phyloP scores from a whole-genome alignment of 306 rosid genomes.

The Trifolium subterraneum region DNA sequence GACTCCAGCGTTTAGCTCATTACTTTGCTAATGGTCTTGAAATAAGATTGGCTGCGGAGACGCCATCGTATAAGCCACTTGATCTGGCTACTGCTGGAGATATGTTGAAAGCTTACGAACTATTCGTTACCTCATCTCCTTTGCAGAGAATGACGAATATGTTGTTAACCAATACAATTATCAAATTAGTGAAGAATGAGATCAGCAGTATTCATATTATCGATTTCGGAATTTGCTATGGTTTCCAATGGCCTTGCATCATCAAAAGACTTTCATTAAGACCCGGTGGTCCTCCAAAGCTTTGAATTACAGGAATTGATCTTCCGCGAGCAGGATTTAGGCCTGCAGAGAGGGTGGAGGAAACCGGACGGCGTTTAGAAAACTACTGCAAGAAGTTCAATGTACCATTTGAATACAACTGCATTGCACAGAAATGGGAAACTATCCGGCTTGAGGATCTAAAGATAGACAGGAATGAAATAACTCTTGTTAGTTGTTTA shows the following conservation, averaged over 20 bases:
- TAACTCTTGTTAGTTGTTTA: constrained; percentile 64
- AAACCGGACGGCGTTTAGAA: constrained; percentile 61
- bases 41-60: constrained; percentile 56
- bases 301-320: constrained; percentile 72
- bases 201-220: constrained; percentile 60
- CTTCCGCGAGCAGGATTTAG: constrained; percentile 76
- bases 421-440: constrained; percentile 75
- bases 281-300: constrained; percentile 59
- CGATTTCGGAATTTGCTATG: constrained; percentile 80
- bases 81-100: constrained; percentile 55
- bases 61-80: constrained; percentile 42
- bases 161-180: constrained; percentile 49
- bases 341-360: constrained; percentile 70
- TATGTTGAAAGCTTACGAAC: constrained; percentile 64
- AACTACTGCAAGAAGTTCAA: constrained; percentile 64
- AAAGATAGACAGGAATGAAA: constrained; percentile 54
- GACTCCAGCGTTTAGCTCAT: constrained; percentile 53
- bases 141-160: constrained; percentile 63
- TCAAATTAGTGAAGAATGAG: constrained; percentile 47
- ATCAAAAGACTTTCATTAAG: constrained; percentile 57
- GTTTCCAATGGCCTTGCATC: constrained; percentile 86
- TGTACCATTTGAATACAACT: constrained; percentile 61
- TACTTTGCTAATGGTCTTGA: constrained; percentile 52
- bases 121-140: constrained; percentile 56
- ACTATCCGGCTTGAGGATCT: constrained; percentile 57